These are phyloP conservation scores for Schizophyllum amplum DNA, from an alignment of 1,284 basidiomycete species.

Conservation along the genomic window DNA sequence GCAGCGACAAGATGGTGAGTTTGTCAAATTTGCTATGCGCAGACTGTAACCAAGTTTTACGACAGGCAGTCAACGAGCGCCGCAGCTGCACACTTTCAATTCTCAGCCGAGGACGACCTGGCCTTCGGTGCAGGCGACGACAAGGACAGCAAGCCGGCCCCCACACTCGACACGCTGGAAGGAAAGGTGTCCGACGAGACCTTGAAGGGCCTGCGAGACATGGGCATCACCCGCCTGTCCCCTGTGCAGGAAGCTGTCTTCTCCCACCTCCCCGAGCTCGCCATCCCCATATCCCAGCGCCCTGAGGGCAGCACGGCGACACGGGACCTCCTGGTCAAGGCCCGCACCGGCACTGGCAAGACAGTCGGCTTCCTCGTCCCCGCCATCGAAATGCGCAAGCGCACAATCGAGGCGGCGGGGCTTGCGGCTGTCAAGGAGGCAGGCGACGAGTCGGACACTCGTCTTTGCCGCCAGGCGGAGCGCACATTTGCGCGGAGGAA, in stretches of 20 bases:
- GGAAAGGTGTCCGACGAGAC: slow-evolving; percentile 30
- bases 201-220: slow-evolving; percentile 54
- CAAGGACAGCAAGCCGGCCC: not conserved
- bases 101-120: not conserved
- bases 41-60: not conserved
- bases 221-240: slow-evolving; percentile 78
- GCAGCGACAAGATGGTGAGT: not conserved
- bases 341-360: slow-evolving; percentile 93
- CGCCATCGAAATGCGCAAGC: slow-evolving; percentile 71
- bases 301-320: slow-evolving; percentile 22
- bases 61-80: not conserved
- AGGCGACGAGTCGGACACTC: slow-evolving; percentile 26
- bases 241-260: slow-evolving; percentile 82
- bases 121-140: not conserved
- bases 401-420: slow-evolving; percentile 34
- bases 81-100: not conserved
- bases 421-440: slow-evolving; percentile 32
- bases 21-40: not conserved
- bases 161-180: slow-evolving; percentile 16
- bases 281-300: slow-evolving; percentile 32
- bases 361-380: slow-evolving; percentile 89
- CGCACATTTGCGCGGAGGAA: slow-evolving; percentile 33
- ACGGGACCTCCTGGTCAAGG: slow-evolving; percentile 72
- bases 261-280: slow-evolving; percentile 52
- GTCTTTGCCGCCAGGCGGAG: slow-evolving; percentile 23